Percentiles rank a stretch among this genome's conserved stretches.
Evolutionary conservation across 495 filamentous ascomycete species (phyloP).

Genomic region (Parachaetomium inaequale): DNA sequence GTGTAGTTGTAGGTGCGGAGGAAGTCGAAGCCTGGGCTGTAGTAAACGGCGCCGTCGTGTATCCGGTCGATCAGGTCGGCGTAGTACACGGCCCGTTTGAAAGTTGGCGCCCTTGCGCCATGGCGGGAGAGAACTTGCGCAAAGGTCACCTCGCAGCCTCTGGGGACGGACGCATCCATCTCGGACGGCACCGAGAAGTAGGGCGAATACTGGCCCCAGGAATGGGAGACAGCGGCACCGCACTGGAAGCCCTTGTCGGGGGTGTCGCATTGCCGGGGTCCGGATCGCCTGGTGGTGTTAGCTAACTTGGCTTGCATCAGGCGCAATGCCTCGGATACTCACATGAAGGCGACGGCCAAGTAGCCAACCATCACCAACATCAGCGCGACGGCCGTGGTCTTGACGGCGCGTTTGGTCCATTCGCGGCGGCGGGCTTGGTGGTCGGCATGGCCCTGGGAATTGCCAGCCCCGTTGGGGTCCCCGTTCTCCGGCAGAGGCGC

Average conservation of each 20-base stretch:
- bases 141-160: conserved; percentile 67
- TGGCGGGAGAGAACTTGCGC: conserved; percentile 77
- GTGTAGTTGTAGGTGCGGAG: conserved; percentile 65
- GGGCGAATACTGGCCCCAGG: conserved; percentile 85
- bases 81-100: conserved; percentile 57
- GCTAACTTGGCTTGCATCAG: background rate
- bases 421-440: background rate
- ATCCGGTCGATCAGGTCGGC: conserved; percentile 55
- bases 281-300: background rate
- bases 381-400: background rate
- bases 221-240: conserved; percentile 53
- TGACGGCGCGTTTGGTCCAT: background rate
- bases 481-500: conserved; percentile 1
- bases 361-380: conserved; percentile 5
- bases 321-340: background rate
- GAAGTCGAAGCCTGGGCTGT: conserved; percentile 58
- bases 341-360: conserved; percentile 9
- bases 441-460: background rate
- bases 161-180: conserved; percentile 54
- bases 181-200: conserved; percentile 68
- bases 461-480: background rate
- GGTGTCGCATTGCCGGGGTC: conserved; percentile 49
- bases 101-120: conserved; percentile 77
- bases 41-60: conserved; percentile 53
- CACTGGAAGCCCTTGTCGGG: conserved; percentile 59